Base-by-base conservation (phyloP, 192 early-diverging fungal genomes). In the Podila horticola region DNA sequence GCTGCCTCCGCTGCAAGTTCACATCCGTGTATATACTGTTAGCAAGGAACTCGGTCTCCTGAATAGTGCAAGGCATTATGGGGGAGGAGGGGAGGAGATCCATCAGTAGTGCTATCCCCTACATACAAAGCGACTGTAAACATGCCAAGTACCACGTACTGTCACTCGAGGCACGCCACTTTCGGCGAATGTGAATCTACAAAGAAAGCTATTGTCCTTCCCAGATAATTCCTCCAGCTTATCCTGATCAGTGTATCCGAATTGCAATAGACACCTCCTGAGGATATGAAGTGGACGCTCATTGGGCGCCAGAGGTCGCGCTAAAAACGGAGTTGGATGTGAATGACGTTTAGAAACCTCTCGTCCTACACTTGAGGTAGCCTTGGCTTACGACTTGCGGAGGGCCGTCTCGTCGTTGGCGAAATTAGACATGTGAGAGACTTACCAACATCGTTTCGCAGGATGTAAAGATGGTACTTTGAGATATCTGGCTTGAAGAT, bases 141-240 rank as follows among this genome's bases (percentile, higher is more conserved):
- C n/a, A 24, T 55, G 19, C n/a, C 52, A 0, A 22, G 52, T 0
- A 26, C 52, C 22, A 55, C 52, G 20, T 72, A 79, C 76, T 2
- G 76, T 72, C 9, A 63, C 71, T 75, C 82, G 86, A 5, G 74
- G 82, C 0, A 72, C 66, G n/a, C 72, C 67, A 28, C 65, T 83
- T 19, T 85, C 76, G 7, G 83, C 85, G 74, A 96, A 90, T 8
- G 90, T 90, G 69, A 96, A 95, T 29, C 93, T 89, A 74, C 90
- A 91, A 28, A 95, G 74, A 45, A 95, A 95, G 48, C 92, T 94
- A 82, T 94, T 95, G 74, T 96, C 94, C 67, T 96, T 95, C 58
- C 95, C 84, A 10, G 94, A 93, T 26, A 95, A 82, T 31, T 92
- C 86, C 58, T 94, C 92, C 17, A 96, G 85, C 67, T 90, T 91